Evolutionary conservation across 2,329 filamentous ascomycete species (phyloP).

Genomic region (Aspergillus floridensis): DNA sequence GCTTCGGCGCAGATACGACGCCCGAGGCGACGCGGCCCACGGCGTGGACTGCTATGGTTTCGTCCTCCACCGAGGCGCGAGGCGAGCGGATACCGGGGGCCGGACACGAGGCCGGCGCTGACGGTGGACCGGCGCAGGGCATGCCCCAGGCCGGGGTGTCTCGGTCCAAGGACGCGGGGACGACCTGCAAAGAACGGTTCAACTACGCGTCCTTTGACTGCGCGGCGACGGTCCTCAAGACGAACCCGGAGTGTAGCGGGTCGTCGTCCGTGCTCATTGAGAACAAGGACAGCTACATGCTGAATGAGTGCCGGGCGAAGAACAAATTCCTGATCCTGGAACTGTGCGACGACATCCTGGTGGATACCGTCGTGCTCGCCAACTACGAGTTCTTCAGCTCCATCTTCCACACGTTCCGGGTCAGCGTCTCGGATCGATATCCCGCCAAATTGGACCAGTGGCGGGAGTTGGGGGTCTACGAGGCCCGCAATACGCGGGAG

Average conservation of each 20-base stretch:
- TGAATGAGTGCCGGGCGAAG: slow-evolving; percentile 79
- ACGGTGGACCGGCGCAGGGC: slow-evolving; percentile 41
- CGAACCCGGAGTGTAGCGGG: slow-evolving; percentile 81
- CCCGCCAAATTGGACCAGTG: slow-evolving; percentile 90
- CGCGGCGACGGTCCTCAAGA: slow-evolving; percentile 88
- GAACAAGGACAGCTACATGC: slow-evolving; percentile 98
- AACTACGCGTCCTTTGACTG: slow-evolving; percentile 98
- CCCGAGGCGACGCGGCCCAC: slow-evolving; percentile 36
- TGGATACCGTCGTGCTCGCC: slow-evolving; percentile 94
- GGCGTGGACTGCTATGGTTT: slow-evolving; percentile 28
- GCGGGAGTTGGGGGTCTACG: slow-evolving; percentile 82
- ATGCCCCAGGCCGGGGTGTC: slow-evolving; percentile 54
- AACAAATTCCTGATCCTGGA: slow-evolving; percentile 96
- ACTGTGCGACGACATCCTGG: slow-evolving; percentile 78
- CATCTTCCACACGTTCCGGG: slow-evolving; percentile 85
- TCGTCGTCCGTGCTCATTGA: slow-evolving; percentile 85
- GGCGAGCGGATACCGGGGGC: slow-evolving; percentile 27
- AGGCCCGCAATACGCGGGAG: slow-evolving; percentile 87
- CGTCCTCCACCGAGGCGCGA: not conserved
- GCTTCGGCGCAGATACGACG: slow-evolving; percentile 52
- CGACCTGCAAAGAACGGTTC: slow-evolving; percentile 95
- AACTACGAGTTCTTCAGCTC: slow-evolving; percentile 99
- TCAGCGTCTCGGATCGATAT: slow-evolving; percentile 92
- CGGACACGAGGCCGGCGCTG: slow-evolving; percentile 18
- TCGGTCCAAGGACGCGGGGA: slow-evolving; percentile 88